Evolutionary conservation across 768 basidiomycete genomes (phyloP), one percentile per base, ranked within the genome.

Genomic region (Xerocomellus amylosporus): DNA sequence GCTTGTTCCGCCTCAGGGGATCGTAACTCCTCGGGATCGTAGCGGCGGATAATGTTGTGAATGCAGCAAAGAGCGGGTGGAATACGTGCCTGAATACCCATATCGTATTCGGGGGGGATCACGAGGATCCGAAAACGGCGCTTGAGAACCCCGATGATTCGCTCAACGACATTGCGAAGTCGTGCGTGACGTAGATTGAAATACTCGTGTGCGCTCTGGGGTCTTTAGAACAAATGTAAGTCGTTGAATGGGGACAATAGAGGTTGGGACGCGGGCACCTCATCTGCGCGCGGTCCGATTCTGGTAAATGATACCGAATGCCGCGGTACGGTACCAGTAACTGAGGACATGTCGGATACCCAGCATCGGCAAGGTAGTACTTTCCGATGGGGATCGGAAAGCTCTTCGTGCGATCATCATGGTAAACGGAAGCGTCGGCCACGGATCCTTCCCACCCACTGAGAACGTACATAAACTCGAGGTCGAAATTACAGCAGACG

Each of bases 21-120:
- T 19, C 4, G 8, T 8, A n/a, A 13, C n/a, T 49, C 38, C 22
- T 53, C 39, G 4, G 50, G 33, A 53, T 64, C 56, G 22, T 58
- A 46, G 1, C 17, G 40, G 9, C 45, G 45, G 36, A 68, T 61
- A 43, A 69, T 70, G 51, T 71, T 70, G 58, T 67, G 70, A 2
- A 67, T 17, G 9, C 62, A 62, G 19, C 58, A 65, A 0, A 69
- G 56, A 0, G 58, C 64, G 26, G 54, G 33, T 3, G 64, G 60
- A 37, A 73, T 62, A 1, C 46, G 26, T 4, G 59, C 63, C 49
- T 72, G 71, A 5, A 58, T 44, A 1, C 38, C n/a, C 49, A 66
- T 58, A n/a, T 39, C 22, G 17, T 58, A 64, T 13, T 64, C 45
- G 0, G 55, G 55, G 0, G 58, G 33, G n/a, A 49, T 28, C 1